These are phyloP conservation scores for Mycena venus DNA, from an alignment of 768 basidiomycete genomes.

Conservation along the genomic window DNA sequence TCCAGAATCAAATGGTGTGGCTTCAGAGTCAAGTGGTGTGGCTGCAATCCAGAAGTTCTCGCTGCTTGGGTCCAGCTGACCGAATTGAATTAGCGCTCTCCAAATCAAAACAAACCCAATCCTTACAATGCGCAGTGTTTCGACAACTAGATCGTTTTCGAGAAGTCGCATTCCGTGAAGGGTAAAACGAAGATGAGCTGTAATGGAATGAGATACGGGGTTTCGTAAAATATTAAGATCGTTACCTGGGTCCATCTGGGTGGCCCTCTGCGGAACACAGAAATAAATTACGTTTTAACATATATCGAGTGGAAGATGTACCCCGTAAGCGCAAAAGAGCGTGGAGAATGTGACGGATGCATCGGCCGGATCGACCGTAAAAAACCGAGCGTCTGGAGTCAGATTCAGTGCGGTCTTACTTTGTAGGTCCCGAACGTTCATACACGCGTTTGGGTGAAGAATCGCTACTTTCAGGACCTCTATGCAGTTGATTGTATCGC, in stretches of 20 bases:
- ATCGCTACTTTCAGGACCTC: conserved; percentile 3
- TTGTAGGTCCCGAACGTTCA: not conserved
- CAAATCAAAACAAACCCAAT: not conserved
- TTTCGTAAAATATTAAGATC: not conserved
- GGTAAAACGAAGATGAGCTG: conserved; percentile 9
- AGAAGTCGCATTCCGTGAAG: not conserved
- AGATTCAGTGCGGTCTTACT: not conserved
- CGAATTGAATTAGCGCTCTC: not conserved
- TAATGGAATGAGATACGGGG: not conserved
- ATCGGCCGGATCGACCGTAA: conserved; percentile 9
- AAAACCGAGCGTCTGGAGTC: not conserved
- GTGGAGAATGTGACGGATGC: not conserved
- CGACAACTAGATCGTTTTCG: not conserved
- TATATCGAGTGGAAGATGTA: not conserved
- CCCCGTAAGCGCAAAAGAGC: conserved; percentile 11
- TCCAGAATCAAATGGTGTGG: not conserved
- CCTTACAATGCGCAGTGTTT: not conserved
- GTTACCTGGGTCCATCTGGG: not conserved
- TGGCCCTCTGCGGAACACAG: not conserved
- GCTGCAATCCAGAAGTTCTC: not conserved
- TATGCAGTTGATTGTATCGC: conserved; percentile 6
- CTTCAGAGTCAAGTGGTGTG: not conserved
- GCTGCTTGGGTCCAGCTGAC: not conserved
- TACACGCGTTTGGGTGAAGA: conserved; percentile 1
- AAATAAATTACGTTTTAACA: not conserved